Evolutionary conservation across 129 eudicot species (phyloP), one percentile per base, ranked within the genome.

Genomic region (Sambucus nigra): DNA sequence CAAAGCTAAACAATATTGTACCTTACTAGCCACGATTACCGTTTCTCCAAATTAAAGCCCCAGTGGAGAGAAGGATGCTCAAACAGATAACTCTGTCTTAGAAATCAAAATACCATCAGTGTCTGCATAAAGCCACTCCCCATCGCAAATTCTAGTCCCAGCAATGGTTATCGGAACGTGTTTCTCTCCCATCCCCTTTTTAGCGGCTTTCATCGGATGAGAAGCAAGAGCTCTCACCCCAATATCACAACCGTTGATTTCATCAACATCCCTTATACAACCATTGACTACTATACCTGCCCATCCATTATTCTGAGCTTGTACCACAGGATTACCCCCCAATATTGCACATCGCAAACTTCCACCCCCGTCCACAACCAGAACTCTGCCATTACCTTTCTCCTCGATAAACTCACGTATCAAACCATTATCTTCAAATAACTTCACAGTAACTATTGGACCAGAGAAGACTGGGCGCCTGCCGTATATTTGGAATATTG

Each of bases 321-420:
- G 27, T 1, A 47, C 53, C 9, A 47, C 53, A 20, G 27, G 27
- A 22, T 47, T 47, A 14, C 53, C 53, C 26, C 53, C 53, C 26
- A 47, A 9, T 3, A 47, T 7, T 20, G 53, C 53, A 22, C 53
- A 47, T 18, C 53, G 8, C 53, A 47, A 19, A 14, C 53, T 47
- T 47, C 53, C 53, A 8, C 53, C 53, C 8, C 53, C 53, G 26
- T 47, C 53, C 2, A 47, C 13, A 16, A 47, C 53, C 53, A 47
- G 27, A 16, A 47, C 53, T 47, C 53, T 47, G 23, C 53, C 53
- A 47, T 47, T 22, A 47, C 53, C 53, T 47, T 22, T 47, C 26
- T 20, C 27, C 27, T 47, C 53, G 27, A 47, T 25, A 47, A 47
- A 20, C 27, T 19, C 23, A 20, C 53, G 25, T 5, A 47, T 27